Percentiles rank a stretch among this genome's conserved stretches.
phyloP scores from a whole-genome alignment of 192 early-diverging fungal species.

The Coemansia erecta region DNA sequence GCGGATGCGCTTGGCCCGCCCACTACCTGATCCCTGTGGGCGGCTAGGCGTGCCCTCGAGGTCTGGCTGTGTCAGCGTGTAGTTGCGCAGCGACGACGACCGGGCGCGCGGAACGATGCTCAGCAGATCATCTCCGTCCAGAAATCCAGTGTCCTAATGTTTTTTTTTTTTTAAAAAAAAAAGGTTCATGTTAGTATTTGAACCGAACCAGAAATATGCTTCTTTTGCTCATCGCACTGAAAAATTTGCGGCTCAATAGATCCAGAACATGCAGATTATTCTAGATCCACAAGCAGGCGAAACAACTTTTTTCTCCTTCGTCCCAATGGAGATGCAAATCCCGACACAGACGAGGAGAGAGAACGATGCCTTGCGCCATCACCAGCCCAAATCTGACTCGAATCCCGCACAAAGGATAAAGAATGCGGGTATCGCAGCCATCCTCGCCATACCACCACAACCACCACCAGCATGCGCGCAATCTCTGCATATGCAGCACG shows the following conservation, averaged over 20 bases:
- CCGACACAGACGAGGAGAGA: too few species aligned
- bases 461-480: too few species aligned
- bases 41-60: slow-evolving; percentile 23
- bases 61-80: background rate
- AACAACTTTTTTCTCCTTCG: too few species aligned
- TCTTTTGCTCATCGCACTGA: background rate
- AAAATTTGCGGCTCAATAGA: background rate
- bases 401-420: background rate
- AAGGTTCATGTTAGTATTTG: background rate
- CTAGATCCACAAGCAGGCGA: background rate
- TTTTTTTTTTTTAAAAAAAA: too few species aligned
- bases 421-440: background rate
- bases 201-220: too few species aligned
- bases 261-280: background rate
- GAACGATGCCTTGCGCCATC: too few species aligned
- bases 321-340: too few species aligned
- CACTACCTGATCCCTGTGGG: background rate
- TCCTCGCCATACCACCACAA: too few species aligned
- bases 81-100: slow-evolving; percentile 7
- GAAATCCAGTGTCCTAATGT: slow-evolving; percentile 32
- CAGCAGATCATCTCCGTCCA: slow-evolving; percentile 43
- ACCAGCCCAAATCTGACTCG: too few species aligned
- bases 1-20: slow-evolving; percentile 35
- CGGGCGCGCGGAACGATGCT: slow-evolving; percentile 33
- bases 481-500: background rate